Base-by-base conservation (phyloP, 2,329 filamentous ascomycete genomes). In the Alternaria postmessia region DNA sequence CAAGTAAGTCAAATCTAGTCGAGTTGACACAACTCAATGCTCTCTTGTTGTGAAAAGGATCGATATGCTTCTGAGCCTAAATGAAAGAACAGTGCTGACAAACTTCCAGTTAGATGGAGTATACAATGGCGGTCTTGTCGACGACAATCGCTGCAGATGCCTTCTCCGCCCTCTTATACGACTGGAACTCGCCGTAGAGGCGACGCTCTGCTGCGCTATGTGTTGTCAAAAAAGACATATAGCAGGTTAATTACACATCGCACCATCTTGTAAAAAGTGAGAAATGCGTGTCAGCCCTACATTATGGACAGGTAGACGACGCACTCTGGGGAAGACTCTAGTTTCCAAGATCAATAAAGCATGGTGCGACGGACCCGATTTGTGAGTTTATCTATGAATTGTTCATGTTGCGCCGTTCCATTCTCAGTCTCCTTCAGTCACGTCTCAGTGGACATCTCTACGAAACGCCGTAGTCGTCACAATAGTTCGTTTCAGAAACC, bases 141-240 rank as follows among this genome's bases (percentile, higher is more conserved):
- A 41, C 48, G 30, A 58, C 55, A n/a, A 53, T 12, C 9, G 24
- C 26, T 32, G 41, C 18, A 57, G 42, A 39, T 14, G 26, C 39
- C 32, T 59, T 47, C 30, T 52, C 22, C 32, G 18, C 9, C 22
- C 28, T 16, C 11, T 22, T 9, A 34, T 32, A 48, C 20, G 16
- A 34, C 8, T n/a, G 9, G 7, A 6, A 8, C 28, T 48, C 7
- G 12, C 18, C 16, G 18, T 3, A 4, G 4, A 7, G 18, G 30
- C 18, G 14, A 36, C 18, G 22, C 30, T 18, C 18, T 34, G 32
- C 14, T 24, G 3, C 16, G 7, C 4, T 11, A 36, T 30, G 16
- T 11, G 5, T 36, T 24, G 16, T 24, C n/a, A 14, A 11, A 16
- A 7, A 26, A 26, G 5, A 18, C 22, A 38, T 20, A 26, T 20